Evolutionary conservation across 345 rosid species (phyloP).

Genomic region (Salix purpurea): DNA sequence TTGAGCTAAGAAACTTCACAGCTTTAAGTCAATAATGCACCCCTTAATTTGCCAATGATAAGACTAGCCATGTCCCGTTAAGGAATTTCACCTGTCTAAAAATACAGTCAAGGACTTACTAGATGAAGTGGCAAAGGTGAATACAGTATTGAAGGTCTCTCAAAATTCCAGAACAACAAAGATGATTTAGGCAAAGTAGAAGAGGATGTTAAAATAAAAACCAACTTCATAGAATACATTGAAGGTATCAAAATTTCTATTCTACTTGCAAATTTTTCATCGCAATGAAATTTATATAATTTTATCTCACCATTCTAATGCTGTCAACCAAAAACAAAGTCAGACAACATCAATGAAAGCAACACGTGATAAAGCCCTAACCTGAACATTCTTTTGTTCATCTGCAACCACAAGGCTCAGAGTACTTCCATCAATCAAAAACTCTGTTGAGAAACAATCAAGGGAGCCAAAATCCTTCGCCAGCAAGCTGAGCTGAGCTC

Average conservation of each 20-base stretch:
- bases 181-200: neutral
- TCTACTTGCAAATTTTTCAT: neutral
- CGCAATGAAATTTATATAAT: neutral
- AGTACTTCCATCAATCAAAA: conserved; percentile 94
- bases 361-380: conserved; percentile 19
- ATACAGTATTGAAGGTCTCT: no score
- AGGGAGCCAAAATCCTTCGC: conserved; percentile 95
- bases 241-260: no score
- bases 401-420: conserved; percentile 90
- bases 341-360: neutral
- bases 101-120: no score
- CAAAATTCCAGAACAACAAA: no score
- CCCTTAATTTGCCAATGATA: neutral
- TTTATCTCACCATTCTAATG: neutral
- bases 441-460: conserved; percentile 92
- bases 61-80: neutral
- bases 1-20: neutral
- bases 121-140: no score
- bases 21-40: neutral
- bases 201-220: no score
- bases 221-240: no score
- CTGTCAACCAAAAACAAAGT: neutral
- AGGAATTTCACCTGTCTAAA: no score
- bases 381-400: conserved; percentile 94
- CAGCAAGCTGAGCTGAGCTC: conserved; percentile 83